Evolutionary conservation across 352 stramenopile species (phyloP).

Genomic region (Phytophthora ramorum): DNA sequence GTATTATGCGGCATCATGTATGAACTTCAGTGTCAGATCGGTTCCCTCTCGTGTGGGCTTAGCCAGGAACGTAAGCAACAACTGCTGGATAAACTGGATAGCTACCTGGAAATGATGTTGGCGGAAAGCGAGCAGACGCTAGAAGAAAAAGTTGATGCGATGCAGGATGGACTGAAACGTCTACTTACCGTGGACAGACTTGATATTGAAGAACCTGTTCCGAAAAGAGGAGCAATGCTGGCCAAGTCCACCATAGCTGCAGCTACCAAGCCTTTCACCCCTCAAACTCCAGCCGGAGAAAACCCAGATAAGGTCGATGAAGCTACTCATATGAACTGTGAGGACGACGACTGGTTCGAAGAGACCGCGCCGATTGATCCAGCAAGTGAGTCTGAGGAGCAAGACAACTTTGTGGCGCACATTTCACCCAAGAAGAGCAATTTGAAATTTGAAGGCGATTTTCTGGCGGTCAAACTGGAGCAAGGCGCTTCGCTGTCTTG

Average conservation of each 20-base stretch:
- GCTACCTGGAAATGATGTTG: constrained; percentile 21
- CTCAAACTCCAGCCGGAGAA: background rate
- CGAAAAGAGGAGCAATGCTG: background rate
- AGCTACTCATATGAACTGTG: constrained; percentile 17
- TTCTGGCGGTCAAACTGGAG: constrained; percentile 42
- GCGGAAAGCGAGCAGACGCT: constrained; percentile 20
- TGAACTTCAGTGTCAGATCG: constrained; percentile 47
- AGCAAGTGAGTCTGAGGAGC: constrained; percentile 21
- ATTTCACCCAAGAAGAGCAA: constrained; percentile 30
- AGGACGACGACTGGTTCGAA: constrained; percentile 39
- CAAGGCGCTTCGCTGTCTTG: constrained; percentile 19
- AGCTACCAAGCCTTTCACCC: background rate
- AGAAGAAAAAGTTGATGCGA: constrained; percentile 20
- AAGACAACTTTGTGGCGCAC: constrained; percentile 29
- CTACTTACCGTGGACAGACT: constrained; percentile 15
- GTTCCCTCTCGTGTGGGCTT: constrained; percentile 29
- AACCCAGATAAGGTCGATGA: constrained; percentile 14
- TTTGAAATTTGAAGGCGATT: constrained; percentile 36
- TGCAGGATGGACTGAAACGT: constrained; percentile 29
- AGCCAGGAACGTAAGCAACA: constrained; percentile 25
- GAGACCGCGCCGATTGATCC: constrained; percentile 19
- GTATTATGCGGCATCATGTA: constrained; percentile 36
- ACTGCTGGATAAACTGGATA: constrained; percentile 44
- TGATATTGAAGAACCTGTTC: background rate
- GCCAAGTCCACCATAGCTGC: constrained; percentile 1